Conservation (phyloP, 768 basidiomycete genomes). For the Lentinula guzmanii region DNA sequence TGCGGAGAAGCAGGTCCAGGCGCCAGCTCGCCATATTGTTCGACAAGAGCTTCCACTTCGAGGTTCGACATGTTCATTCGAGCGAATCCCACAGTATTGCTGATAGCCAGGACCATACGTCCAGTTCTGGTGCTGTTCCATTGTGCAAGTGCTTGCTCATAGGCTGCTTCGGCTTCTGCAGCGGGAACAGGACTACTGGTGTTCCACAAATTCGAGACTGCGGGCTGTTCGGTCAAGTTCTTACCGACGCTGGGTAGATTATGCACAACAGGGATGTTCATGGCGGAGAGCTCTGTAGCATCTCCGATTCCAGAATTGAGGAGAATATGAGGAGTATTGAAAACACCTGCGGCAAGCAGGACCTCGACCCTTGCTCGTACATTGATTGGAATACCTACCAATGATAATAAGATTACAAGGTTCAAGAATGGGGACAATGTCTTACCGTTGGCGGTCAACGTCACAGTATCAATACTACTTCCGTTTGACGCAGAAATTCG, state of each 20-base stretch:
- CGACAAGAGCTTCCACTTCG: constrained; percentile 7
- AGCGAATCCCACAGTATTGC: constrained; percentile 19
- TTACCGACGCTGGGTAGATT: constrained; percentile 38
- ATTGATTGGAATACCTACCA: background rate
- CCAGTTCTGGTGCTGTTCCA: background rate
- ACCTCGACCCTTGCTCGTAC: background rate
- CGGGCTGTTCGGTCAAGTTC: constrained; percentile 13
- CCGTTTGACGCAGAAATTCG: constrained; percentile 1
- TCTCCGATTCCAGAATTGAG: constrained; percentile 45
- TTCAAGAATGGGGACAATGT: background rate
- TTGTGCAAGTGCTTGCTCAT: background rate
- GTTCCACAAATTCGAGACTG: background rate
- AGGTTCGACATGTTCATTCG: constrained; percentile 18
- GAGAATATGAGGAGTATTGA: constrained; percentile 33
- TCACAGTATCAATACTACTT: background rate
- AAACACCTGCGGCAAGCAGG: constrained; percentile 19
- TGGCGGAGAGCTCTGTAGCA: constrained; percentile 15
- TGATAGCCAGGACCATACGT: constrained; percentile 7
- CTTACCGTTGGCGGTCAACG: background rate
- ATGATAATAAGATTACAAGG: background rate
- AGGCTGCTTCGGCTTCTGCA: background rate
- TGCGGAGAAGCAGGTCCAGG: constrained; percentile 23
- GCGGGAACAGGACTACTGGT: background rate
- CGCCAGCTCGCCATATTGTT: constrained; percentile 19
- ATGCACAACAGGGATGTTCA: constrained; percentile 20